Evolutionary conservation across 805 yeast genomes (phyloP).

Genomic region (Myxozyma nipponensis): DNA sequence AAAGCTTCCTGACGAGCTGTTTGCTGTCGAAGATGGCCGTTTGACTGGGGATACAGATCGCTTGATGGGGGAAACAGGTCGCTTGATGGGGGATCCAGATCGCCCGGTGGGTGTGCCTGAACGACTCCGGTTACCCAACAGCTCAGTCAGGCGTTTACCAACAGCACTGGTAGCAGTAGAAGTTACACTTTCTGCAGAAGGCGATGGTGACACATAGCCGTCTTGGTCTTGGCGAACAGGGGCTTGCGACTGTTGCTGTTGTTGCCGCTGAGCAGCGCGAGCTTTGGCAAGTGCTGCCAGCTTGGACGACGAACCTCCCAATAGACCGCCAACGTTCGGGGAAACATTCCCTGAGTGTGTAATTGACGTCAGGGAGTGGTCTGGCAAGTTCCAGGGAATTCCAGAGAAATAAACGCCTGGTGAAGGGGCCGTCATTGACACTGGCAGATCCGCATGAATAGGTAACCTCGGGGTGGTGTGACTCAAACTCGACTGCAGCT

Average conservation of each 20-base stretch:
- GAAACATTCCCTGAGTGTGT: not conserved
- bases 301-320: slow-evolving; percentile 39
- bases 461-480: not conserved
- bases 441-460: not conserved
- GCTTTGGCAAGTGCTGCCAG: slow-evolving; percentile 49
- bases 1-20: no score
- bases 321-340: slow-evolving; percentile 12
- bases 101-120: no score
- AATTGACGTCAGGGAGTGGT: slow-evolving; percentile 2
- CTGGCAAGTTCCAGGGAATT: slow-evolving; percentile 13
- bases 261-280: slow-evolving; percentile 31
- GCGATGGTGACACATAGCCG: not conserved
- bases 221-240: not conserved
- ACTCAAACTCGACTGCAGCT: not conserved
- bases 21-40: no score
- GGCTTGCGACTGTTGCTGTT: slow-evolving; percentile 5
- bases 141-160: no score
- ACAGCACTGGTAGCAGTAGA: no score
- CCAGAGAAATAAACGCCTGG: slow-evolving; percentile 8
- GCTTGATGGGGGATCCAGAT: no score
- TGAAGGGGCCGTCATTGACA: not conserved
- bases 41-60: slow-evolving; percentile 1
- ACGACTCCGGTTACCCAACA: no score
- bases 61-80: not conserved
- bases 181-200: no score